Evolutionary conservation across 108 stramenopile genomes (phyloP).

Genomic region (Schizochytrium sp.): DNA sequence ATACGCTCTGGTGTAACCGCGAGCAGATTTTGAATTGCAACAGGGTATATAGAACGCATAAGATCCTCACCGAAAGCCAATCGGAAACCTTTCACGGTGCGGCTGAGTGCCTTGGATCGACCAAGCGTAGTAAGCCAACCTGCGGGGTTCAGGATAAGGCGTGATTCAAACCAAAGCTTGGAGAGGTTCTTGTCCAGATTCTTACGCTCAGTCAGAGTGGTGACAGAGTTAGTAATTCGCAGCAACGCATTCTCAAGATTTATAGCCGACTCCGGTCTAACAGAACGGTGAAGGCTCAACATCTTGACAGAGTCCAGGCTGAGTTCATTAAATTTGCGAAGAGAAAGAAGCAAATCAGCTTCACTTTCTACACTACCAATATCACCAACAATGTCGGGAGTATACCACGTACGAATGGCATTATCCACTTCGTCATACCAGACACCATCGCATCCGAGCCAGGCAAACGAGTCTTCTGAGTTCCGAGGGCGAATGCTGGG

Average conservation of each 20-base stretch:
- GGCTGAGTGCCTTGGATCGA: background rate
- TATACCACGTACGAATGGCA: conserved; percentile 37
- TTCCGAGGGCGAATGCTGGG: background rate
- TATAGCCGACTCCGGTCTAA: background rate
- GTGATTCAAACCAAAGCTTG: background rate
- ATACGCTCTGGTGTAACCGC: conserved; percentile 15
- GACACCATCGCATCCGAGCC: conserved; percentile 20
- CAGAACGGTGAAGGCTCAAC: background rate
- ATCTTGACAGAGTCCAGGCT: background rate
- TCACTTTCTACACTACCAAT: background rate
- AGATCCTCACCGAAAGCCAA: background rate
- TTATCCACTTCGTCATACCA: conserved; percentile 7
- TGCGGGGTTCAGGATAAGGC: background rate
- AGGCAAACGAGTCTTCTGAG: background rate
- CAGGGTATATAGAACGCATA: background rate
- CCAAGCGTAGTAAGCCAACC: background rate
- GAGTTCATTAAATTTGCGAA: background rate
- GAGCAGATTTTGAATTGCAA: background rate
- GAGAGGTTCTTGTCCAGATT: background rate
- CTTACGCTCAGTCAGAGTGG: background rate
- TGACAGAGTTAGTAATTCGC: background rate
- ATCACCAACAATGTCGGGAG: conserved; percentile 33
- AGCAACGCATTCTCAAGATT: conserved; percentile 14
- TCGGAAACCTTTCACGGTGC: background rate
- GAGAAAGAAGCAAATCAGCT: background rate